A percentile compares a stretch with the other conserved stretches of the same genome.
These are phyloP conservation scores for Apostasia shenzhenica DNA, from an alignment of 106 monocot species.

Conservation along the genomic window DNA sequence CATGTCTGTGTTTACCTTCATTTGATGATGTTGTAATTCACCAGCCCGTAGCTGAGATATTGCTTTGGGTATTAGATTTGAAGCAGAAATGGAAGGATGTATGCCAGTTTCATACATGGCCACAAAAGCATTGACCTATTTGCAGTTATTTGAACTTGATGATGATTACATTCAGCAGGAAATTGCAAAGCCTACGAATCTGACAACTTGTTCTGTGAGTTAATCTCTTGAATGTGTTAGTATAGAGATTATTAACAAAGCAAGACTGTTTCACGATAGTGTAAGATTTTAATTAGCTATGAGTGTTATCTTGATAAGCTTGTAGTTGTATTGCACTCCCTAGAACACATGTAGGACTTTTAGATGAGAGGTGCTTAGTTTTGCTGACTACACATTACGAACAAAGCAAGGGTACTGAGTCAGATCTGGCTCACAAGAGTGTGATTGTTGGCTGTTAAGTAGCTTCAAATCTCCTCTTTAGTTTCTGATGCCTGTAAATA, in stretches of 20 bases:
- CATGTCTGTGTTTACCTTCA: too few species aligned
- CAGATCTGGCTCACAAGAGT: too few species aligned
- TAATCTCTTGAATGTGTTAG: not conserved
- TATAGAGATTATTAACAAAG: not conserved
- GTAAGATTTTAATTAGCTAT: not conserved
- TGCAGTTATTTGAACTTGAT: constrained; percentile 83
- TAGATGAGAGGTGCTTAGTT: not conserved
- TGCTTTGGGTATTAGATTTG: not conserved
- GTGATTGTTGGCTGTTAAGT: too few species aligned
- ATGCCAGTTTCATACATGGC: constrained; percentile 68
- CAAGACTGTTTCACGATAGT: too few species aligned
- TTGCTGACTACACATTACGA: not conserved
- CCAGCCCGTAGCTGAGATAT: too few species aligned
- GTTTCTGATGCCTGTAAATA: too few species aligned
- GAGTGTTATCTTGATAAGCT: not conserved
- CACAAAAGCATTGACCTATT: constrained; percentile 48
- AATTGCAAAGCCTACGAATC: constrained; percentile 51
- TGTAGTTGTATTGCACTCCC: not conserved
- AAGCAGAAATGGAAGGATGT: constrained; percentile 67
- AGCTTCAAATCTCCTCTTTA: too few species aligned
- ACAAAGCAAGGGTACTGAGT: not conserved
- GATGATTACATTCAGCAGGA: constrained; percentile 83
- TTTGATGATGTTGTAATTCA: too few species aligned
- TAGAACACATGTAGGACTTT: too few species aligned
- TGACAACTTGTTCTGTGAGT: constrained; percentile 58